Conservation (phyloP, 352 stramenopile species). For the Phytophthora cryptogea region DNA sequence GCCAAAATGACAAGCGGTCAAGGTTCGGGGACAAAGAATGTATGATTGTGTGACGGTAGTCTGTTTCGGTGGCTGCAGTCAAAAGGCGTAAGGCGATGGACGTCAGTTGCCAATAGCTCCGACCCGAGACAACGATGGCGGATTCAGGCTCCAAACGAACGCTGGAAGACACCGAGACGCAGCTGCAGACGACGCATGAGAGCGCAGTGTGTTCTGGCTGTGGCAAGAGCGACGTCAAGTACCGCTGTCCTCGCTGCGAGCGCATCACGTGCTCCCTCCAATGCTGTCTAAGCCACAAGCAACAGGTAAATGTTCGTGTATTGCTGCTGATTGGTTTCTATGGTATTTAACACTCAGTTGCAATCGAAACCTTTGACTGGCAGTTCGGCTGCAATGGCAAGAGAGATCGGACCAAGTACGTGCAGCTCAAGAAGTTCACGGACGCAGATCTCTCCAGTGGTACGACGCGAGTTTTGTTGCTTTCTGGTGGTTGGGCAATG, state of each 20-base stretch:
- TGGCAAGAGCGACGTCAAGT: constrained; percentile 65
- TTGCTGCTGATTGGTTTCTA: neutral
- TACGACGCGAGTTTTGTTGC: constrained; percentile 5
- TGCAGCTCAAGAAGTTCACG: constrained; percentile 70
- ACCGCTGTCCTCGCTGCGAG: constrained; percentile 85
- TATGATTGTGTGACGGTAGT: constrained; percentile 2
- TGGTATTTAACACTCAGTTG: constrained; percentile 1
- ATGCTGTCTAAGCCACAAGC: constrained; percentile 85
- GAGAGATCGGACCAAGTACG: constrained; percentile 83
- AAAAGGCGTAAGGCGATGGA: constrained; percentile 26
- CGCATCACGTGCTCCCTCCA: constrained; percentile 81
- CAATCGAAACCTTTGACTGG: neutral
- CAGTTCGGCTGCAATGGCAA: constrained; percentile 84
- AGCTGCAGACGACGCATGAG: constrained; percentile 5
- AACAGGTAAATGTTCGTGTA: constrained; percentile 42
- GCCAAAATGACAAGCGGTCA: constrained; percentile 1
- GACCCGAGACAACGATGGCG: constrained; percentile 14
- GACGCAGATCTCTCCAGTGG: constrained; percentile 81
- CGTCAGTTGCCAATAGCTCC: constrained; percentile 21
- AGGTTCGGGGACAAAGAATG: neutral
- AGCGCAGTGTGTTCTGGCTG: constrained; percentile 52
- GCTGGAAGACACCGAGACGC: constrained; percentile 25
- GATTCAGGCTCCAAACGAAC: constrained; percentile 43
- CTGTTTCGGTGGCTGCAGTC: neutral
- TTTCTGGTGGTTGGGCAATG: neutral